A percentile compares a stretch with the other conserved stretches of the same genome.
Conservation (phyloP, 1,139 yeast species). For the Suhomyces yuchorum region DNA sequence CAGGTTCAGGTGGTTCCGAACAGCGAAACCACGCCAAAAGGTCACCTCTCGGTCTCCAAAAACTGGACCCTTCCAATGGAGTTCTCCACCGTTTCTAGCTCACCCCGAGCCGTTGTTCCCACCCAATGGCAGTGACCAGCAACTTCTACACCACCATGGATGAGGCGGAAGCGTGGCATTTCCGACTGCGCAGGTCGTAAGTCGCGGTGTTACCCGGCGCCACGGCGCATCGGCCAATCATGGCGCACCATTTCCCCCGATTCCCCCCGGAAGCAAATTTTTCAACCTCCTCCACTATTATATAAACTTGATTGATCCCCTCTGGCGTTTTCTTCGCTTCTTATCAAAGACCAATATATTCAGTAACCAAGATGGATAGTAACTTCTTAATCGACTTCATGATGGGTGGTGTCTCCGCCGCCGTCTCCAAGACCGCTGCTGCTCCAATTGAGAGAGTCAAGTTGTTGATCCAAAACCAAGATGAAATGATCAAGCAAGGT, state of each 20-base stretch:
- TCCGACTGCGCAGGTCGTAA: conserved; percentile 5
- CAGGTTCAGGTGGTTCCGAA: background rate
- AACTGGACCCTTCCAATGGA: background rate
- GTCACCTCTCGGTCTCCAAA: background rate
- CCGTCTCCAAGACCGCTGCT: conserved; percentile 57
- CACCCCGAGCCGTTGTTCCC: background rate
- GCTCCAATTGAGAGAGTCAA: conserved; percentile 60
- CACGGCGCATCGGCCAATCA: conserved; percentile 9
- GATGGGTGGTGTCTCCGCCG: conserved; percentile 62
- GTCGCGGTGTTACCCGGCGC: conserved; percentile 12
- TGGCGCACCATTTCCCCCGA: conserved; percentile 12
- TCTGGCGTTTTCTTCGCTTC: conserved; percentile 10
- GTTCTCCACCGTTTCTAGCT: background rate
- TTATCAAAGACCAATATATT: conserved; percentile 17
- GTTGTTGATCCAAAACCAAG: conserved; percentile 56
- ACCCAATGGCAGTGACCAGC: background rate
- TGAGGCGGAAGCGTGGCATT: conserved; percentile 8
- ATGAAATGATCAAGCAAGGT: conserved; percentile 57
- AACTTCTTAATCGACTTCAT: conserved; percentile 38
- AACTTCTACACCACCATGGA: background rate
- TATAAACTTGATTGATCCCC: conserved; percentile 12
- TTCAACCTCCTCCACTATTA: conserved; percentile 11
- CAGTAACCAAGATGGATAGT: conserved; percentile 21
- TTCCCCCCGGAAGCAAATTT: conserved; percentile 16
- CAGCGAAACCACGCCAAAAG: background rate